Evolutionary conservation across 169 alveolate genomes (phyloP).

Genomic region (Eimeria tenella): DNA sequence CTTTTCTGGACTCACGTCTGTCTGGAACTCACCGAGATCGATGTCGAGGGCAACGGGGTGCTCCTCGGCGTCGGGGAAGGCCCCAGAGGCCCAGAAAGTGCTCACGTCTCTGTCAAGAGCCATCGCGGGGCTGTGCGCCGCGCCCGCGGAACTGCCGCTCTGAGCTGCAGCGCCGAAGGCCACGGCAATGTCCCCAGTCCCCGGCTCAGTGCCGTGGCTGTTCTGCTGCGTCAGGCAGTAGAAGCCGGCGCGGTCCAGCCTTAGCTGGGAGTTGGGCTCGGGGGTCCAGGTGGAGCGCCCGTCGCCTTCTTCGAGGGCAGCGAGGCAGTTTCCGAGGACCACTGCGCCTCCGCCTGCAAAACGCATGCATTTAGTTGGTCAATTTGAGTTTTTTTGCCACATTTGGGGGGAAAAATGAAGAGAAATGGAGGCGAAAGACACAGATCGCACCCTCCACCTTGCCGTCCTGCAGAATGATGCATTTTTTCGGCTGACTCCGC

Average conservation of each 20-base stretch:
- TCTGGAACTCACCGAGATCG: conserved; percentile 42
- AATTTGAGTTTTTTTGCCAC: too few species aligned
- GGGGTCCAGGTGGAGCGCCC: conserved; percentile 84
- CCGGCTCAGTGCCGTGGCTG: conserved; percentile 81
- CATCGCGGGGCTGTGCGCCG: conserved; percentile 74
- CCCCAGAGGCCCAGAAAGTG: conserved; percentile 85
- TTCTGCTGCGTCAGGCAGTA: conserved; percentile 81
- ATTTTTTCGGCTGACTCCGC: conserved; percentile 84
- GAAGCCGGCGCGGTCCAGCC: conserved; percentile 79
- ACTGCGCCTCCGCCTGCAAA: conserved; percentile 80
- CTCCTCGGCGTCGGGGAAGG: conserved; percentile 81
- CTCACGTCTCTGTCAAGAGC: conserved; percentile 82
- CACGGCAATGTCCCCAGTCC: conserved; percentile 75
- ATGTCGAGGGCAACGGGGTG: conserved; percentile 75
- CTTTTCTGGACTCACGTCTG: not conserved
- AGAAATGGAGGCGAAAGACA: too few species aligned
- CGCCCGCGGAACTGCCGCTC: conserved; percentile 74
- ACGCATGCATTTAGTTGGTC: not conserved
- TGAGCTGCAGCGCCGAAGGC: conserved; percentile 80
- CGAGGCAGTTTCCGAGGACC: conserved; percentile 80
- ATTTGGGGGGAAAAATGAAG: not conserved
- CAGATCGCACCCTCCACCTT: conserved; percentile 60
- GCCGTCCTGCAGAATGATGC: conserved; percentile 83
- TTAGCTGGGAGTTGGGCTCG: conserved; percentile 83
- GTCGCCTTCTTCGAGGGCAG: conserved; percentile 84